Base-by-base conservation (phyloP, 257 asterid genomes). In the Vinca minor region DNA sequence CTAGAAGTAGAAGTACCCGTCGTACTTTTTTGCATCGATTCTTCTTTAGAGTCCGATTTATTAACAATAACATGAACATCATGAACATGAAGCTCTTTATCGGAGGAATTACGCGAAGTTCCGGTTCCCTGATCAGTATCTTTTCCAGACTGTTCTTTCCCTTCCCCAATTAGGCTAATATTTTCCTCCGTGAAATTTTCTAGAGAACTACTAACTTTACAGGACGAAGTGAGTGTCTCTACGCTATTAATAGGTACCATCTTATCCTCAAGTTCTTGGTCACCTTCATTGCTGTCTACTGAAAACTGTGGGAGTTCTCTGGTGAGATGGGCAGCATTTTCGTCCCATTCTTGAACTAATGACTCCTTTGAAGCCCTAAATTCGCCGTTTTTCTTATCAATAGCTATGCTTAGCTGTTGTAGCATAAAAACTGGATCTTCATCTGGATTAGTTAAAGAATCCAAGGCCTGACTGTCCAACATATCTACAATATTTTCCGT, bases 391-490 rank as follows among this genome's bases (percentile, higher is more conserved):
- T 80, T 79, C 77, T 79, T 69, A n/a, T 82, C 84, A 53, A 71
- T 46, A 39, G 85, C 73, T 34, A 78, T 81, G 46, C 71, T 60
- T 31, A 77, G 75, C 65, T 74, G 77, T n/a, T 59, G 77, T 38
- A 76, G 77, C 68, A 79, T 52, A 52, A 54, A 36, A 47, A 63
- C 54, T 48, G 84, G 86, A 77, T 89, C 94, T 36, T 78, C 81
- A 31, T 68, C 61, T 21, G 76, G 70, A 73, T 79, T 78, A 77
- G 66, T 34, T 48, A 39, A 73, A 64, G 72, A 64, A 58, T 56
- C 70, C 39, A 61, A 34, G 23, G 8, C 2, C 62, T 60, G 69
- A 45, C 57, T 63, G 38, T 67, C 78, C 32, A 14, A 61, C 32
- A 48, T 49, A 38, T 76, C 73, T 3, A 31, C 66, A 36, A 8